Conservation (phyloP, 352 stramenopile species). For the Hyaloperonospora brassicae region DNA sequence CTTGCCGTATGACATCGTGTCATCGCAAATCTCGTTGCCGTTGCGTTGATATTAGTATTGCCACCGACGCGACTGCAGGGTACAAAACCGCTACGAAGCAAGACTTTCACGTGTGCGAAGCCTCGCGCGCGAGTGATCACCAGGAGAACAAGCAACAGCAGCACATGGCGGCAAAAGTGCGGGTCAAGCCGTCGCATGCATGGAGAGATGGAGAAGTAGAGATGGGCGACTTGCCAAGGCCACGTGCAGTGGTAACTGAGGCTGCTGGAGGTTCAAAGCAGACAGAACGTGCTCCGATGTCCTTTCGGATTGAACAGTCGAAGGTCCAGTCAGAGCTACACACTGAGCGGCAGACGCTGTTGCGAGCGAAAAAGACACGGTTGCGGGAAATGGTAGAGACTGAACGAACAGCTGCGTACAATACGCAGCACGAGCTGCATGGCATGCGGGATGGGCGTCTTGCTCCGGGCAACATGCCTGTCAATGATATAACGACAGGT, state of each 20-base stretch:
- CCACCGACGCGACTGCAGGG: conserved; percentile 20
- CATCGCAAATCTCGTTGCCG: no score
- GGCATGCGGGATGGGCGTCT: conserved; percentile 15
- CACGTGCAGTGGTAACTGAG: not conserved
- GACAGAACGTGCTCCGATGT: conserved; percentile 5
- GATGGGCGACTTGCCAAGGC: conserved; percentile 19
- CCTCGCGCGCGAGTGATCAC: conserved; percentile 6
- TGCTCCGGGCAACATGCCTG: conserved; percentile 31
- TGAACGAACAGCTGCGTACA: conserved; percentile 50
- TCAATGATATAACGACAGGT: conserved; percentile 56
- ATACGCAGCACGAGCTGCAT: conserved; percentile 28
- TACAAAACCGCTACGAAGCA: conserved; percentile 36
- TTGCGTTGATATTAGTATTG: not conserved
- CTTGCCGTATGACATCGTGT: conserved; percentile 25
- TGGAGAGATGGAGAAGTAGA: conserved; percentile 55
- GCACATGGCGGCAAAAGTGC: conserved; percentile 22
- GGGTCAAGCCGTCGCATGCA: conserved; percentile 49
- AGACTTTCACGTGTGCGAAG: conserved; percentile 62
- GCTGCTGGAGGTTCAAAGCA: conserved; percentile 3
- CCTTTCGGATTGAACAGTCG: conserved; percentile 39
- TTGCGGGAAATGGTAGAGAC: conserved; percentile 67
- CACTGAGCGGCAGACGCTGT: conserved; percentile 40
- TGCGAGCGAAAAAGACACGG: conserved; percentile 73
- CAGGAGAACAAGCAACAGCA: conserved; percentile 1
- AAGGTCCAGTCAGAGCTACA: conserved; percentile 64